Base-by-base conservation (phyloP, 2,329 filamentous ascomycete species). In the Clarireedia hainanense region DNA sequence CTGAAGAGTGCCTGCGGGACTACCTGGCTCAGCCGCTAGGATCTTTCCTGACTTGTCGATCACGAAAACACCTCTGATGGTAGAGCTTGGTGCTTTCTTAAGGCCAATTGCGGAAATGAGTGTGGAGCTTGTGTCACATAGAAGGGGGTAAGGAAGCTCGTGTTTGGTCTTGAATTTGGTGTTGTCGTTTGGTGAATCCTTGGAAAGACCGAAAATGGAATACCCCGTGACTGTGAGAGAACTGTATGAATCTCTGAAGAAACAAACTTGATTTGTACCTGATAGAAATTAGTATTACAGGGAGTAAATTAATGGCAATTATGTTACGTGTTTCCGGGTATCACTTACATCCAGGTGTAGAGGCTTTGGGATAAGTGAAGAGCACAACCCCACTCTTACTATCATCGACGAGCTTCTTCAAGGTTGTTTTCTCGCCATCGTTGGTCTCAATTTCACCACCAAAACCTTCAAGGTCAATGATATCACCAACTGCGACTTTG, bases 321-420 rank as follows among this genome's bases (percentile, higher is more conserved):
- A 34, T 34, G 30, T 34, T 34, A 34, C 30, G 30, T 12, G 12
- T 14, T 34, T 12, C 30, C 20, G 3, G 6, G 15, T 26, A 24
- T 34, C 9, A 52, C 89, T 81, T 83, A 96, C 92, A 97, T 60
- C 92, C 92, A 39, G 90, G 89, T 23, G 94, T 99, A 27, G 88
- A 94, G 12, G 94, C 94, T 74, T 88, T 95, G 57, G 94, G 94
- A 69, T 97, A 97, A 34, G 91, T 96, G 72, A 99, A 96, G 30
- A 97, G 75, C 36, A 96, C 89, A 45, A 97, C 87, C 26, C 92
- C 94, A 37, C 81, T 78, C 74, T 89, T 85, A 79, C 91, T 95
- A 68, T 87, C 81, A 30, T 90, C 86, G 49, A 96, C 80, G 24
- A 99, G 83, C 64, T 84, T 77, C 74, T 89, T 86, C 57, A 99